Evolutionary conservation across 805 yeast species (phyloP).

Genomic region (Maudiozyma turicensis): DNA sequence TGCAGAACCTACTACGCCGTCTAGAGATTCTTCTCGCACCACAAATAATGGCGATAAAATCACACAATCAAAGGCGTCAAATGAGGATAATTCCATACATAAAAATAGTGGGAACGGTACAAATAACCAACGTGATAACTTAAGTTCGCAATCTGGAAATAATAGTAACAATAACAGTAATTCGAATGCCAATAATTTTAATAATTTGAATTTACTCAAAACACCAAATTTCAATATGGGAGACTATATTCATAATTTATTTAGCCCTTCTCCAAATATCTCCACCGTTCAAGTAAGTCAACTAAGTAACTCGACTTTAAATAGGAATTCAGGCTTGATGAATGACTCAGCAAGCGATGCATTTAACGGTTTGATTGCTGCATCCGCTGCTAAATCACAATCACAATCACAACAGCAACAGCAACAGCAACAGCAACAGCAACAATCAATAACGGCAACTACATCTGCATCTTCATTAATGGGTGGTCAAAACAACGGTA

Average conservation of each 20-base stretch:
- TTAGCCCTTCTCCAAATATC: slow-evolving; percentile 29
- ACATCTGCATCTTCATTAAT: not conserved
- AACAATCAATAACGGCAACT: not conserved
- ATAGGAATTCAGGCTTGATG: not conserved
- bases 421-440: not conserved
- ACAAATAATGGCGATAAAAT: not conserved
- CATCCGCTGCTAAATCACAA: not conserved
- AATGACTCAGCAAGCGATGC: not conserved
- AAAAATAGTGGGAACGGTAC: not conserved
- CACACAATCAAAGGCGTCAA: not conserved
- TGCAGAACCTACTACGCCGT: slow-evolving; percentile 24
- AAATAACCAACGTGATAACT: not conserved
- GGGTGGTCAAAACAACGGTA: not conserved
- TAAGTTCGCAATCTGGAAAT: not conserved
- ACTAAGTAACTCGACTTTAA: not conserved
- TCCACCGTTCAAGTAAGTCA: not conserved
- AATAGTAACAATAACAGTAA: not conserved
- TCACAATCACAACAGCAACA: not conserved
- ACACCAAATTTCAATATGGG: slow-evolving; percentile 31
- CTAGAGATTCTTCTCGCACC: slow-evolving; percentile 12
- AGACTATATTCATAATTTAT: slow-evolving; percentile 29
- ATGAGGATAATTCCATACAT: not conserved
- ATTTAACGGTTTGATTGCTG: not conserved
- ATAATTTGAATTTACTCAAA: slow-evolving; percentile 11
- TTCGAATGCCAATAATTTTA: not conserved